Percentiles rank a stretch among this genome's conserved stretches.
These are phyloP conservation scores for Coemansia sp. DNA, from an alignment of 192 early-diverging fungal genomes.

Conservation along the genomic window DNA sequence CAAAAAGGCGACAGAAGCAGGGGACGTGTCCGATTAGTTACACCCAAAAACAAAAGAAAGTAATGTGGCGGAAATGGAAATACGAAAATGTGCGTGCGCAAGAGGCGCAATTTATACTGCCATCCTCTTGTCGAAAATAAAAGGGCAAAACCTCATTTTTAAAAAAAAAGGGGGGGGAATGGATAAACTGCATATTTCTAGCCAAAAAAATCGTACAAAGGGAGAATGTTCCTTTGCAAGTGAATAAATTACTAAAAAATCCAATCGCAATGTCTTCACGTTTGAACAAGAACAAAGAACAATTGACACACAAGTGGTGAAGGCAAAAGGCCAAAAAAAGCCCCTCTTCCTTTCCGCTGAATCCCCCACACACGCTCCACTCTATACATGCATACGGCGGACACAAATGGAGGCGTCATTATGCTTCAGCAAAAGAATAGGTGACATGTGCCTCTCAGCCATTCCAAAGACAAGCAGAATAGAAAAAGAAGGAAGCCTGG, in stretches of 20 bases:
- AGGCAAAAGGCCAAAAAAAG: not conserved
- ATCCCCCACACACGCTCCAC: not conserved
- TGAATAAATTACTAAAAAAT: not conserved
- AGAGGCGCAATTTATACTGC: not conserved
- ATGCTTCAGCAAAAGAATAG: not conserved
- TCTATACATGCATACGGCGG: slow-evolving; percentile 3
- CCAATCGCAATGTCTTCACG: not conserved
- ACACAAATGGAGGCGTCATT: not conserved
- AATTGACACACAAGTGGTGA: not conserved
- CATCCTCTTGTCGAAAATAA: not conserved
- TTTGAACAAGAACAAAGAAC: slow-evolving; percentile 1
- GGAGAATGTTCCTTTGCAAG: not conserved
- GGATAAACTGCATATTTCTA: not conserved
- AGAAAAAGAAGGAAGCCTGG: not conserved
- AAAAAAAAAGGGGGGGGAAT: not conserved
- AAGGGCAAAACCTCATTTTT: not conserved
- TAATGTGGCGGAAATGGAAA: not conserved
- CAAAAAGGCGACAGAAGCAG: not conserved
- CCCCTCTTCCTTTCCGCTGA: not conserved
- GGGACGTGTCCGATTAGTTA: slow-evolving; percentile 1
- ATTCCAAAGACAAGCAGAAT: not conserved
- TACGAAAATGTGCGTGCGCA: not conserved
- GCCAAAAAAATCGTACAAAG: not conserved
- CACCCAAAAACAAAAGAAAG: not conserved
- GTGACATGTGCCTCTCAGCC: not conserved